These are phyloP conservation scores for Flaveria sonorensis DNA, from an alignment of 129 eudicot genomes.

Conservation along the genomic window DNA sequence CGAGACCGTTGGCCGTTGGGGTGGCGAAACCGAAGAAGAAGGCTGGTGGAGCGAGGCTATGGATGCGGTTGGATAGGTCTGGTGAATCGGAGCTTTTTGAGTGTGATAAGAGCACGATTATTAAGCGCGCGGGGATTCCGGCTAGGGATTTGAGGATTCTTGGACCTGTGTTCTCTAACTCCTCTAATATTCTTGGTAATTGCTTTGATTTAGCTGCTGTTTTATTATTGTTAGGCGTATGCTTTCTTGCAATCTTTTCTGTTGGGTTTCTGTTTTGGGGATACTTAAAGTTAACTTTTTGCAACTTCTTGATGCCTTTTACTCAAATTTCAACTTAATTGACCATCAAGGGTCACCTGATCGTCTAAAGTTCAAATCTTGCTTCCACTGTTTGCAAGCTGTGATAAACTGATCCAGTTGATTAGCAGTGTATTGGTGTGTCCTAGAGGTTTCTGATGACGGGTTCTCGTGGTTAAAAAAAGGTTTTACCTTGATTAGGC, in stretches of 20 bases:
- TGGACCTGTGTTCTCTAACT: conserved; percentile 93
- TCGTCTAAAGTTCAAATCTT: too few species aligned
- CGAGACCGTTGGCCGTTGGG: conserved; percentile 28
- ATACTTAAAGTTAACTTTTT: neutral
- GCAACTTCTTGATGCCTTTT: neutral
- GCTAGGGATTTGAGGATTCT: conserved; percentile 95
- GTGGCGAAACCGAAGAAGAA: conserved; percentile 68
- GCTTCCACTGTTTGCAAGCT: too few species aligned
- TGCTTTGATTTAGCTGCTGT: neutral
- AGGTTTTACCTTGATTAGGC: neutral
- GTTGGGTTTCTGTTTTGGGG: conserved; percentile 11
- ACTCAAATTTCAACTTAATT: neutral
- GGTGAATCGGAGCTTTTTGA: conserved; percentile 87
- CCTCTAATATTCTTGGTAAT: conserved; percentile 90
- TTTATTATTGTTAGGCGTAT: too few species aligned
- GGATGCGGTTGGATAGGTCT: conserved; percentile 86
- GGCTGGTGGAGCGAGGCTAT: conserved; percentile 70
- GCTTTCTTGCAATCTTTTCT: neutral
- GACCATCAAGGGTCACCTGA: too few species aligned
- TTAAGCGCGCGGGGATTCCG: conserved; percentile 80
- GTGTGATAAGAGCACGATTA: conserved; percentile 80
- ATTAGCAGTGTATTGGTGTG: too few species aligned
- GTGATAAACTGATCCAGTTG: too few species aligned
- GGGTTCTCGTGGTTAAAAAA: too few species aligned
- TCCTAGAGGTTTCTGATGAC: too few species aligned